Base-by-base conservation (phyloP, 805 yeast genomes). In the Ascoidea tarda region DNA sequence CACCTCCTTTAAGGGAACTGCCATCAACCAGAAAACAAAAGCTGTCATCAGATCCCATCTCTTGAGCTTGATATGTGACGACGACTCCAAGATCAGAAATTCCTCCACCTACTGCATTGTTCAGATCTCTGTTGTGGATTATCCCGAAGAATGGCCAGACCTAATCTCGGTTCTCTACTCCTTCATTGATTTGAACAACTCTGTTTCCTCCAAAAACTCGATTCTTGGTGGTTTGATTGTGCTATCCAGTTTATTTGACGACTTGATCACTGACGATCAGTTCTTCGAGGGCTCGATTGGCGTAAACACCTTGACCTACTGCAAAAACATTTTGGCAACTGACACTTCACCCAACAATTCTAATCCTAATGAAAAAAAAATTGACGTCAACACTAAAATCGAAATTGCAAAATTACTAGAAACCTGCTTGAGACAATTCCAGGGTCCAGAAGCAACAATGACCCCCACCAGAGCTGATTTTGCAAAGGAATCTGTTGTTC, bases 111-210 rank as follows among this genome's bases (percentile, higher is more conserved):
- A 87, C 57, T 82, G 86, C 14, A 77, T 89, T 16, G 85, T 85
- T 5, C 95, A 86, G 60, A 86, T 91, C 14, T 88, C 96, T 0
- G 84, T 85, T 2, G 85, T 82, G 1, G 99, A 91, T 62, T 91
- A 78, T 61, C 99, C 99, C 0, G 98, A 93, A 62, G 95, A 88
- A 63, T 91, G 98, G 98, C 96, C 97, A 0, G 75, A 72, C 28
- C 69, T 90, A 49, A 62, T 86, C 53, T 61, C 66, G 42, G 64
- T 64, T 5, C 60, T 87, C 21, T 81, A 79, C 59, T 61, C 61
- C 1, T 63, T 65, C 32, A 70, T 77, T 44, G 59, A 64, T 6
- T 61, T 69, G 6, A 61, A 63, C 42, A 53, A 55, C 5, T 33
- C 51, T 6, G 60, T 69, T 51, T 57, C 60, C n/a, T 44, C 57